Base-by-base conservation (phyloP, 768 basidiomycete species). In the Lentinula boryana region DNA sequence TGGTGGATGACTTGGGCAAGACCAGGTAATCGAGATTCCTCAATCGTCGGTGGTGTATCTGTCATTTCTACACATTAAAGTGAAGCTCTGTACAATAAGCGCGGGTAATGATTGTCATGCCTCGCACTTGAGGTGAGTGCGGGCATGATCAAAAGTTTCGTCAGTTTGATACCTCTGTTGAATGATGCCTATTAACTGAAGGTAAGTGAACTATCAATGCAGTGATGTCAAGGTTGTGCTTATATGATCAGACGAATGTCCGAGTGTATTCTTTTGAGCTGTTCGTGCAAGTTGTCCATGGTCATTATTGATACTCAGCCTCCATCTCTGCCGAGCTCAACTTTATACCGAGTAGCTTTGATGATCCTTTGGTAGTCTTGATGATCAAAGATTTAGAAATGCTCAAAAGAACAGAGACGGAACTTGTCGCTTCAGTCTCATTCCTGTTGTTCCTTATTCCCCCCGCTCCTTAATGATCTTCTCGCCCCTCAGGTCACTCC, bases 1-100 rank as follows among this genome's bases (percentile, higher is more conserved):
- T 83, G 79, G 78, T 82, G 79, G 81, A 27, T 61, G 54, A 63
- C 44, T 43, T 63, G 62, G 63, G 58, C 56, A 41, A 57, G 44
- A 12, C 40, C 41, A 35, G 36, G 32, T 3, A 54, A 40, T 40
- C 53, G 36, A 23, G 33, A 32, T 9, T 52, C 50, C n/a, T 21
- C 16, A 23, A n/a, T 54, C 33, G 15, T 54, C 12, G 53, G 18
- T 40, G 53, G 53, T 10, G 53, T 54, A 10, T 35, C 53, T 35
- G 36, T 38, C 10, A 40, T 48, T 18, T 48, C 21, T 23, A 18
- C 46, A 16, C 31, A 33, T 33, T 32, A 32, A 6, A 27, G 21
- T 49, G 12, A 18, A 23, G 3, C 6, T 31, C 7, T 5, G 27
- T 6, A 48, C 46, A 8, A 48, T 16, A n/a, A n/a, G n/a, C n/a